These are phyloP conservation scores for Entomortierella beljakovae DNA, from an alignment of 192 early-diverging fungal species.

Conservation along the genomic window DNA sequence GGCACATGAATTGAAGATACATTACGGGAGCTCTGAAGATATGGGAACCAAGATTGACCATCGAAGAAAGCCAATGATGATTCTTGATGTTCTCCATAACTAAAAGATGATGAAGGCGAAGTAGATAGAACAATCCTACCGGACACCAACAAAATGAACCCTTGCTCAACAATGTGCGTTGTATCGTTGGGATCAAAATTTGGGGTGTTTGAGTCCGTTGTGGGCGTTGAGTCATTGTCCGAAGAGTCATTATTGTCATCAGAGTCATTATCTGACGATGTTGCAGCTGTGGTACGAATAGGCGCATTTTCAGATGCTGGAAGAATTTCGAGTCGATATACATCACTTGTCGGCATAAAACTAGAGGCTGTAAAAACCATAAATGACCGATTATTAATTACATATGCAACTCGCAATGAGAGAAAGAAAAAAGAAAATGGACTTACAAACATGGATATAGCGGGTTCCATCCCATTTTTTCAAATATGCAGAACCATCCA, in stretches of 20 bases:
- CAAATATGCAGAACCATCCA: conserved; percentile 59
- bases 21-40: conserved; percentile 43
- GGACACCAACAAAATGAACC: conserved; percentile 56
- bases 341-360: conserved; percentile 32
- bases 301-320: conserved; percentile 29
- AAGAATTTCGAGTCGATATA: conserved; percentile 30
- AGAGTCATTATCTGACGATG: conserved; percentile 4
- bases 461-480: conserved; percentile 62
- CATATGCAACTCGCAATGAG: no score
- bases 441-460: conserved; percentile 51
- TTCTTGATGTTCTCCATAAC: conserved; percentile 36
- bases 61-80: conserved; percentile 60
- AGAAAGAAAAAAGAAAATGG: background rate
- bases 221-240: background rate
- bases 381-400: background rate
- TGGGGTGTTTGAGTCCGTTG: background rate
- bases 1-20: background rate
- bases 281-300: background rate
- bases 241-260: background rate
- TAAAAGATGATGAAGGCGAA: background rate
- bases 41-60: conserved; percentile 61
- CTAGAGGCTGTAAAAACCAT: conserved; percentile 9
- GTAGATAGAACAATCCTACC: conserved; percentile 55
- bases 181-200: conserved; percentile 21
- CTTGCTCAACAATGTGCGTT: conserved; percentile 33